Evolutionary conservation across 1,139 yeast genomes (phyloP).

Genomic region (Yamadazyma sp.): DNA sequence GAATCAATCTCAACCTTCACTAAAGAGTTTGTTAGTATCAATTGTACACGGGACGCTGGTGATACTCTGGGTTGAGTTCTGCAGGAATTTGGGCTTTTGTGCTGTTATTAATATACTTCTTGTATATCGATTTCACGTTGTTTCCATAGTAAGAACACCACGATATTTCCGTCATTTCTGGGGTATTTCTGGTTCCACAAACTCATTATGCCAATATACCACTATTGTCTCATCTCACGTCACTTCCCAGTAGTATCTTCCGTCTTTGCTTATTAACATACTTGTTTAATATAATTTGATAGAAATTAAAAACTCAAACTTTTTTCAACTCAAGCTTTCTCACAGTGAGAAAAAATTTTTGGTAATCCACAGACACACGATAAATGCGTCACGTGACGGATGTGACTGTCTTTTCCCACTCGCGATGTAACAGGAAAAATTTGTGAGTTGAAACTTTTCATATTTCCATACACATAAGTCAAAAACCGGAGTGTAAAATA

Average conservation of each 20-base stretch:
- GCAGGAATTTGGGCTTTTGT: too few relatives aligned
- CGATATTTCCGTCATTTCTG: too few relatives aligned
- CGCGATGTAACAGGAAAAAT: background rate
- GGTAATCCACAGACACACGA: slow-evolving; percentile 4
- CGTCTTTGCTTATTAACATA: slow-evolving; percentile 8
- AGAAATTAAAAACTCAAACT: slow-evolving; percentile 13
- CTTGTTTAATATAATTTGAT: slow-evolving; percentile 8
- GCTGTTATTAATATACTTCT: background rate
- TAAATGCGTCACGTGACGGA: slow-evolving; percentile 12
- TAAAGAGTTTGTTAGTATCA: slow-evolving; percentile 25
- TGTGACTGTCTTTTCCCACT: slow-evolving; percentile 18
- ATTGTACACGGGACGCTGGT: background rate
- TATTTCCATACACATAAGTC: slow-evolving; percentile 13
- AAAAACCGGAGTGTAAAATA: slow-evolving; percentile 83
- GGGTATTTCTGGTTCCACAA: too few relatives aligned
- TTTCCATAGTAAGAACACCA: too few relatives aligned
- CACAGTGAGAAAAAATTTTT: slow-evolving; percentile 6
- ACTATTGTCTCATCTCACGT: background rate
- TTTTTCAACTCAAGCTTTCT: slow-evolving; percentile 9
- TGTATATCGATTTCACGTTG: too few relatives aligned
- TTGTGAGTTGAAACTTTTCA: slow-evolving; percentile 2
- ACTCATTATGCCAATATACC: too few relatives aligned
- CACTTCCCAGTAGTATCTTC: background rate
- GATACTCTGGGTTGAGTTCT: too few relatives aligned
- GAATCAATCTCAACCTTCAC: slow-evolving; percentile 99